Evolutionary conservation across 2,329 filamentous ascomycete genomes (phyloP).

Genomic region (Rutstroemia sp.): DNA sequence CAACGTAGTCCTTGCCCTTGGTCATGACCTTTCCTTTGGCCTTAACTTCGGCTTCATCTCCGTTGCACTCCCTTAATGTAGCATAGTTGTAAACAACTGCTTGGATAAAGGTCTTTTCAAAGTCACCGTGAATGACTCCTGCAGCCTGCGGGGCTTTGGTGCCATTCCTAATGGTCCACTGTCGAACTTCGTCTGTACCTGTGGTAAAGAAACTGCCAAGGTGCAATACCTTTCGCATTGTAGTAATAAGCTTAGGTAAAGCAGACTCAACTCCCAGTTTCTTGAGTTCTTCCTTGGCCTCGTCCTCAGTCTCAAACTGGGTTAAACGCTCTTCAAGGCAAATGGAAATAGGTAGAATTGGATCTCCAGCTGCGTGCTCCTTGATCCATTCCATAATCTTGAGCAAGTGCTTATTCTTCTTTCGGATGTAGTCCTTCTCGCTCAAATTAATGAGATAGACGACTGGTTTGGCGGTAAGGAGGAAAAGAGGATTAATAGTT

Average conservation of each 20-base stretch:
- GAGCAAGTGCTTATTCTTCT: constrained; percentile 98
- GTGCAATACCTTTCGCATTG: constrained; percentile 89
- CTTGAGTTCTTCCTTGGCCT: constrained; percentile 80
- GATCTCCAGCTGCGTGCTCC: constrained; percentile 77
- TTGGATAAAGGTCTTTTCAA: constrained; percentile 99
- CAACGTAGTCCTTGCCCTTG: constrained; percentile 95
- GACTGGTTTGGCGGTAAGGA: constrained; percentile 92
- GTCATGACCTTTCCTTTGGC: constrained; percentile 95
- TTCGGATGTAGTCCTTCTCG: constrained; percentile 92
- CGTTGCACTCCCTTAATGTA: constrained; percentile 66
- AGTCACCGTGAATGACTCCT: constrained; percentile 96
- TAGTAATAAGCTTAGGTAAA: constrained; percentile 82
- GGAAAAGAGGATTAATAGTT: constrained; percentile 92
- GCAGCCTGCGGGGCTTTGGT: constrained; percentile 97
- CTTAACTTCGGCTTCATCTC: constrained; percentile 83
- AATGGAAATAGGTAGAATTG: constrained; percentile 89
- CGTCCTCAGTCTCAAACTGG: constrained; percentile 68
- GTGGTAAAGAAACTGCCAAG: constrained; percentile 96
- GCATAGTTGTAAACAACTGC: constrained; percentile 87
- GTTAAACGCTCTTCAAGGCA: constrained; percentile 89
- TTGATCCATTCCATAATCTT: constrained; percentile 96
- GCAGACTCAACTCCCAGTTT: constrained; percentile 78
- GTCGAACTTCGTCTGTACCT: constrained; percentile 89
- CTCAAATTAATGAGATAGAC: constrained; percentile 96
- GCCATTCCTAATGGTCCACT: constrained; percentile 95